Evolutionary conservation across 1,139 yeast genomes (phyloP), one percentile per base, ranked within the genome.

Genomic region (Williopsis jadinii): DNA sequence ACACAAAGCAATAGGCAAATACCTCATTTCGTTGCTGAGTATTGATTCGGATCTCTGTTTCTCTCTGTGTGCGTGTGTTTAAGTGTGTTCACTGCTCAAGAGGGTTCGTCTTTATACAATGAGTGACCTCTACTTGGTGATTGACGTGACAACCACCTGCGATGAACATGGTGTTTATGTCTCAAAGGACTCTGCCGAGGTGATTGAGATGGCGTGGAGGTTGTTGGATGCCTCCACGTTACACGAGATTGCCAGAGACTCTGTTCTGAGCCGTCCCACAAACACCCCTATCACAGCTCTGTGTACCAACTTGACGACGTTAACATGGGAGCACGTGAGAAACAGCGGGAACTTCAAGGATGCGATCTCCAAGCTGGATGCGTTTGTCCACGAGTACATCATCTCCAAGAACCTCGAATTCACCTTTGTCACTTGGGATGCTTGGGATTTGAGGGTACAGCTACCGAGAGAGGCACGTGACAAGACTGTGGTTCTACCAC

Each of bases 391-490:
- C 45, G 68, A 68, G 32, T 55, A 67, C 39, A 54, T 77, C 35
- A 55, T 71, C 11, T 55, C 66, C 27, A 63, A 68, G 35, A 68
- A 71, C 8, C 61, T 64, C 39, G 81, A 78, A 32, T 83, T 86
- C 58, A 68, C 80, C 3, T 75, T 88, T 54, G 82, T 87, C 35
- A 72, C 88, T 1, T 68, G 77, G 49, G 79, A 80, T 54, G 70
- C 80, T 9, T 75, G 82, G 76, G 82, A 80, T 51, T 63, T 90
- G 38, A 71, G 90, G 47, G 90, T 87, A 30, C 86, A 84, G 53
- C 62, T 90, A 27, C 81, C 85, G 6, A 71, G 95, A 38, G 95
- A 86, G 58, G 87, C 95, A 9, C 70, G 86, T 34, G 95, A 86
- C 58, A 80, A 84, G 58, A 73, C 77, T 11, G 77, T 84, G 42